Evolutionary conservation across 2,329 filamentous ascomycete genomes (phyloP).

Genomic region (Aspergillus clavatus): DNA sequence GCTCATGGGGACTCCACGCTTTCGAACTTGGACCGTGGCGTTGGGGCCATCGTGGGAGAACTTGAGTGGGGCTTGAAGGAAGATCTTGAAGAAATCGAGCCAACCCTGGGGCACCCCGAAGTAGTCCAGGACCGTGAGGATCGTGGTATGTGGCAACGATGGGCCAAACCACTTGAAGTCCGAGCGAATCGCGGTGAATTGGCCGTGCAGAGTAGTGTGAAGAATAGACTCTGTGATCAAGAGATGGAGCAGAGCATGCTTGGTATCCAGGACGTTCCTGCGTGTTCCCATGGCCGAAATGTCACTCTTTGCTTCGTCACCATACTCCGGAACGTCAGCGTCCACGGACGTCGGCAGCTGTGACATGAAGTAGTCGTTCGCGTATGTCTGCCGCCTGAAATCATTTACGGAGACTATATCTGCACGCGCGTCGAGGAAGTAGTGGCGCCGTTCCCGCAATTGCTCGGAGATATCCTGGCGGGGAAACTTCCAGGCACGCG

Average conservation of each 20-base stretch:
- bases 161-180: constrained; percentile 58
- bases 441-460: constrained; percentile 41
- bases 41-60: constrained; percentile 52
- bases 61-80: constrained; percentile 55
- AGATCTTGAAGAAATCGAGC: constrained; percentile 56
- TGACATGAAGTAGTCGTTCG: constrained; percentile 50
- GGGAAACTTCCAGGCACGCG: constrained; percentile 40
- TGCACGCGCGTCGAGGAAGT: constrained; percentile 35
- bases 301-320: constrained; percentile 33
- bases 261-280: constrained; percentile 46
- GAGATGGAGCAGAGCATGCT: constrained; percentile 55
- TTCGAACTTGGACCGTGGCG: constrained; percentile 43
- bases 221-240: constrained; percentile 53
- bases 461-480: constrained; percentile 31
- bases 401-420: constrained; percentile 27
- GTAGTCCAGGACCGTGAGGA: constrained; percentile 54
- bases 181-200: constrained; percentile 52
- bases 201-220: constrained; percentile 43
- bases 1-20: constrained; percentile 56
- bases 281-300: constrained; percentile 20
- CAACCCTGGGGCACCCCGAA: constrained; percentile 55
- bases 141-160: constrained; percentile 55
- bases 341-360: constrained; percentile 46
- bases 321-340: constrained; percentile 37
- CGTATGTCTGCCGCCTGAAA: constrained; percentile 36